Evolutionary conservation across 2,329 filamentous ascomycete species (phyloP).

Genomic region (Aspergillus texensis): DNA sequence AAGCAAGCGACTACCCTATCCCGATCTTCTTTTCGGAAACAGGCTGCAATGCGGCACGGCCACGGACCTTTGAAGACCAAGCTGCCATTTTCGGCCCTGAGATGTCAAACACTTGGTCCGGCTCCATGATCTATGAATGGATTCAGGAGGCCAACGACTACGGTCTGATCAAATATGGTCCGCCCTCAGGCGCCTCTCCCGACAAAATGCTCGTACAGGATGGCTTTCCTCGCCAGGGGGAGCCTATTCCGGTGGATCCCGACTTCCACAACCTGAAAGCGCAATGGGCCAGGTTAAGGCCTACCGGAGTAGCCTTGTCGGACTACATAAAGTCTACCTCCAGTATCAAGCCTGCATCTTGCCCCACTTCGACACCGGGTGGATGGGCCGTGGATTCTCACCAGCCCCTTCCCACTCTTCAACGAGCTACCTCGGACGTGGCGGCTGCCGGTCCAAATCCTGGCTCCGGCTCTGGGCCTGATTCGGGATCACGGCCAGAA

Average conservation of each 20-base stretch:
- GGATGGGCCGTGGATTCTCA: conserved; percentile 75
- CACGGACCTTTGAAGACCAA: conserved; percentile 62
- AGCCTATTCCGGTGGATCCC: conserved; percentile 70
- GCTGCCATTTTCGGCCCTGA: conserved; percentile 72
- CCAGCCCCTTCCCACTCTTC: conserved; percentile 67
- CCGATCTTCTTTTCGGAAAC: conserved; percentile 90
- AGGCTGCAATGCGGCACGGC: conserved; percentile 67
- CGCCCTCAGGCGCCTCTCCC: conserved; percentile 55
- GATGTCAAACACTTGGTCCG: conserved; percentile 73
- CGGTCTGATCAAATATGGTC: conserved; percentile 76
- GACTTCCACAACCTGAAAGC: conserved; percentile 78
- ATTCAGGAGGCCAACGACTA: conserved; percentile 83
- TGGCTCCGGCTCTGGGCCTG: neutral
- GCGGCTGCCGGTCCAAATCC: neutral
- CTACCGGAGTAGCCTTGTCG: conserved; percentile 67
- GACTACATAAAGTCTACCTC: conserved; percentile 68
- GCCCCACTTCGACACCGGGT: conserved; percentile 68
- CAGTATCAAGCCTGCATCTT: conserved; percentile 64
- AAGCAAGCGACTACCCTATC: conserved; percentile 72
- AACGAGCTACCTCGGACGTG: neutral
- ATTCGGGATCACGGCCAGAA: neutral
- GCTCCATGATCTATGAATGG: conserved; percentile 88
- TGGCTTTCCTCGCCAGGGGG: conserved; percentile 71
- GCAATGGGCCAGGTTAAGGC: conserved; percentile 73
- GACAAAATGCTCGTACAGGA: conserved; percentile 61